Conservation (phyloP, 805 yeast species). For the Lipomyces japonicus region DNA sequence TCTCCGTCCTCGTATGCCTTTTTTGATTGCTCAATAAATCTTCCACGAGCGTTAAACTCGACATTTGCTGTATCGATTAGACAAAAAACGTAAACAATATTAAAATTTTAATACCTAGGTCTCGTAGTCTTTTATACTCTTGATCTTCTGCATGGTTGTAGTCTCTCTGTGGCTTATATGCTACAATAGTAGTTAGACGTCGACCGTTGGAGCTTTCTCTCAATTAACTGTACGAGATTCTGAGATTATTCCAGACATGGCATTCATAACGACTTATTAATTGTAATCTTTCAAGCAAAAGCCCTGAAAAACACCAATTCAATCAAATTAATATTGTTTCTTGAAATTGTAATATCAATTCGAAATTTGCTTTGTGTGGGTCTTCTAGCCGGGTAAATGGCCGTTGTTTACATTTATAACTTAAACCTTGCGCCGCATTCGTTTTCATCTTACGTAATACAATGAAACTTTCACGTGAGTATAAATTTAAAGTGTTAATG, state of each 20-base stretch:
- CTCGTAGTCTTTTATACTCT: slow-evolving; percentile 20
- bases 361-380: too few relatives aligned
- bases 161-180: slow-evolving; percentile 33
- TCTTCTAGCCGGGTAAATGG: too few relatives aligned
- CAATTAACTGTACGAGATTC: slow-evolving; percentile 14
- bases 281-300: too few relatives aligned
- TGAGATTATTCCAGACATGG: slow-evolving; percentile 8
- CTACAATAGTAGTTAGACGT: slow-evolving; percentile 3
- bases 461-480: too few relatives aligned
- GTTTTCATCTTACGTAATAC: too few relatives aligned
- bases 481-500: too few relatives aligned
- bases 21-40: slow-evolving; percentile 65
- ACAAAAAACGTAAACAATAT: neutral
- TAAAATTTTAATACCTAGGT: neutral
- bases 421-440: too few relatives aligned
- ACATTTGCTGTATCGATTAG: slow-evolving; percentile 51
- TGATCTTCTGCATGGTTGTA: slow-evolving; percentile 42
- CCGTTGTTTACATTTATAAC: too few relatives aligned
- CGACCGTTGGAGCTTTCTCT: neutral
- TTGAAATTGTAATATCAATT: too few relatives aligned
- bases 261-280: slow-evolving; percentile 11
- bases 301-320: too few relatives aligned
- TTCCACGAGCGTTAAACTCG: slow-evolving; percentile 55
- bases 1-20: slow-evolving; percentile 73
- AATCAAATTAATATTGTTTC: too few relatives aligned